phyloP scores from a whole-genome alignment of 768 basidiomycete species.

The Lentinula raphanica region DNA sequence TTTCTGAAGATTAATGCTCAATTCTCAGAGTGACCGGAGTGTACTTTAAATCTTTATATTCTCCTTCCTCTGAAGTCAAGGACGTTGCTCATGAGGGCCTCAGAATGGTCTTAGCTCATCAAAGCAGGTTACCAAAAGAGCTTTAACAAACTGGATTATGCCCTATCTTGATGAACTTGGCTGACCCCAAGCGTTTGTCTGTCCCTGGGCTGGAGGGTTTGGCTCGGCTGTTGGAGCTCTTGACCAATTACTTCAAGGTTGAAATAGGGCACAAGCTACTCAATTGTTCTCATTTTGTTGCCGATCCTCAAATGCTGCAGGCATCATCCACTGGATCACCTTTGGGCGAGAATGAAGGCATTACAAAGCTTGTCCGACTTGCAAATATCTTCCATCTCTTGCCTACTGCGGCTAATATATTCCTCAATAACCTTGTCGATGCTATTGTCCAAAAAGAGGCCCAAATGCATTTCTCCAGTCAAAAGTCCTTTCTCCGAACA shows the following conservation, averaged over 20 bases:
- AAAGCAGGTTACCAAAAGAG: conserved; percentile 90
- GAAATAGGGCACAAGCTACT: conserved; percentile 97
- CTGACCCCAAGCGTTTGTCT: conserved; percentile 90
- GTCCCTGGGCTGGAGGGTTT: conserved; percentile 91
- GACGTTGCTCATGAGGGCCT: conserved; percentile 93
- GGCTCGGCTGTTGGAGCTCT: conserved; percentile 84
- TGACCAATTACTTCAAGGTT: conserved; percentile 99
- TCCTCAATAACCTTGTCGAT: conserved; percentile 82
- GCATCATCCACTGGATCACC: conserved; percentile 78
- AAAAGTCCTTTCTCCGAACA: conserved; percentile 92
- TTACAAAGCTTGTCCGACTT: conserved; percentile 87
- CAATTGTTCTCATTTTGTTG: conserved; percentile 91
- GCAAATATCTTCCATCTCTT: conserved; percentile 97
- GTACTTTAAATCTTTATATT: conserved; percentile 98
- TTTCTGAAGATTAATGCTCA: too few relatives aligned
- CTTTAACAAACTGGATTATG: conserved; percentile 91
- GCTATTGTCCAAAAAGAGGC: conserved; percentile 89
- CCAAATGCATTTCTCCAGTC: conserved; percentile 82
- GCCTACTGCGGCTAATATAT: conserved; percentile 89
- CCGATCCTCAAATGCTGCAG: conserved; percentile 81
- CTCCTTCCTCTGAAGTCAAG: conserved; percentile 84
- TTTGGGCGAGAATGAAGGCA: conserved; percentile 81
- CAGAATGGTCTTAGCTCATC: conserved; percentile 81
- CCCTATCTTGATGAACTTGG: conserved; percentile 96
- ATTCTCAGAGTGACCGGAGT: conserved; percentile 80